A percentile compares a stretch with the other conserved stretches of the same genome.
Conservation (phyloP, 169 alveolate genomes). For the Plasmodium berghei region DNA sequence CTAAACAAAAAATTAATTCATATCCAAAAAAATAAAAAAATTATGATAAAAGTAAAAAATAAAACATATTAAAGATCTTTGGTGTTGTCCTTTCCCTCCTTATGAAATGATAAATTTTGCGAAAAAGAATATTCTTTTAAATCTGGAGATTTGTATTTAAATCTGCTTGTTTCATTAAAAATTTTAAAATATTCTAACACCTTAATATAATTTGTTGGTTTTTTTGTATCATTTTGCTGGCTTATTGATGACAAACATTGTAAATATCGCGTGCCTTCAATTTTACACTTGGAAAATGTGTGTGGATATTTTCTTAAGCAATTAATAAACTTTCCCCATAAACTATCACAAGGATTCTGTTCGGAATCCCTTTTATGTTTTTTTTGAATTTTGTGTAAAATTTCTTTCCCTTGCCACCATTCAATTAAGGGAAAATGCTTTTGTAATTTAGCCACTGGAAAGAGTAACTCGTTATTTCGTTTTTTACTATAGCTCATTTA, state of each 20-base stretch:
- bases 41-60: too few species aligned
- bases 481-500: slow-evolving; percentile 72
- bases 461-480: slow-evolving; percentile 58
- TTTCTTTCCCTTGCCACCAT: slow-evolving; percentile 77
- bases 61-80: slow-evolving; percentile 3
- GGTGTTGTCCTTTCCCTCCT: slow-evolving; percentile 5
- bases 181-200: slow-evolving; percentile 73
- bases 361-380: slow-evolving; percentile 54
- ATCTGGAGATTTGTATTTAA: slow-evolving; percentile 63
- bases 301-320: slow-evolving; percentile 75
- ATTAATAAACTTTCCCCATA: slow-evolving; percentile 75
- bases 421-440: slow-evolving; percentile 69
- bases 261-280: slow-evolving; percentile 56
- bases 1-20: too few species aligned
- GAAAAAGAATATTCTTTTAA: slow-evolving; percentile 57
- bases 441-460: slow-evolving; percentile 69
- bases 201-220: slow-evolving; percentile 44
- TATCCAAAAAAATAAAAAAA: too few species aligned
- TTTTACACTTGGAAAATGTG: slow-evolving; percentile 68
- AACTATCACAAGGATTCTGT: slow-evolving; percentile 73
- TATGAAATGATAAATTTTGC: slow-evolving; percentile 35
- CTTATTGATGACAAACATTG: slow-evolving; percentile 68
- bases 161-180: slow-evolving; percentile 73
- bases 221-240: slow-evolving; percentile 33
- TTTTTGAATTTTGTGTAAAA: slow-evolving; percentile 72